Percentiles rank a stretch among this genome's conserved stretches.
These are phyloP conservation scores for Syzygium aromaticum DNA, from an alignment of 345 rosid species.

Conservation along the genomic window DNA sequence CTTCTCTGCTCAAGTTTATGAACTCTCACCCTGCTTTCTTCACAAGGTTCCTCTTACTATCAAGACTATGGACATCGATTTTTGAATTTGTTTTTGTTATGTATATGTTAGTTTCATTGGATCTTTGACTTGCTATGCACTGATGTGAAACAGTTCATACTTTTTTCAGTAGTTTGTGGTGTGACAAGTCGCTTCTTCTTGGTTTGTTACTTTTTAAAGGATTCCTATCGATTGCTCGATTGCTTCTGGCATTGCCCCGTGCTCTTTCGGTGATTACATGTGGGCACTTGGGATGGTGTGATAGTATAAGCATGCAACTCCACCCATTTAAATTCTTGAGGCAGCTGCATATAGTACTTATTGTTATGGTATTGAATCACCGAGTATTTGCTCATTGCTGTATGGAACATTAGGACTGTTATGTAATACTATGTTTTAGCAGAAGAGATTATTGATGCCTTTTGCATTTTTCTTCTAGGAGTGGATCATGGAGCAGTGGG, in stretches of 20 bases:
- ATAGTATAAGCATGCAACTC: not conserved
- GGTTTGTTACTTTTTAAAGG: not conserved
- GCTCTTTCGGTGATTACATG: not conserved
- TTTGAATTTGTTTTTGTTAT: not conserved
- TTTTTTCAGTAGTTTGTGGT: not conserved
- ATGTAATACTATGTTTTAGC: not conserved
- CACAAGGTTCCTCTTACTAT: slow-evolving; percentile 50
- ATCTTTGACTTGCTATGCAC: not conserved
- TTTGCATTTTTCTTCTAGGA: slow-evolving; percentile 35
- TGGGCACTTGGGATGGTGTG: not conserved
- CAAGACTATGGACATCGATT: not conserved
- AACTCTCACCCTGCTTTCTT: slow-evolving; percentile 72
- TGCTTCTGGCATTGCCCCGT: not conserved
- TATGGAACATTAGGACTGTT: not conserved
- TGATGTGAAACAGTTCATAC: not conserved
- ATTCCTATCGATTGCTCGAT: not conserved
- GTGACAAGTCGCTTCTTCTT: not conserved
- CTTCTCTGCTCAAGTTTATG: slow-evolving; percentile 68
- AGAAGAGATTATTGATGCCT: not conserved
- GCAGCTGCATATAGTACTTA: not conserved
- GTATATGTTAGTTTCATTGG: not conserved
- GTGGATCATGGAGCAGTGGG: slow-evolving; percentile 99
- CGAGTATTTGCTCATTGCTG: not conserved
- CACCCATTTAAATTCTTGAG: not conserved
- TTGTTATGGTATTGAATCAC: not conserved